These are phyloP conservation scores for Cystobasidium pallidum DNA, from an alignment of 1,284 basidiomycete species.

Conservation along the genomic window DNA sequence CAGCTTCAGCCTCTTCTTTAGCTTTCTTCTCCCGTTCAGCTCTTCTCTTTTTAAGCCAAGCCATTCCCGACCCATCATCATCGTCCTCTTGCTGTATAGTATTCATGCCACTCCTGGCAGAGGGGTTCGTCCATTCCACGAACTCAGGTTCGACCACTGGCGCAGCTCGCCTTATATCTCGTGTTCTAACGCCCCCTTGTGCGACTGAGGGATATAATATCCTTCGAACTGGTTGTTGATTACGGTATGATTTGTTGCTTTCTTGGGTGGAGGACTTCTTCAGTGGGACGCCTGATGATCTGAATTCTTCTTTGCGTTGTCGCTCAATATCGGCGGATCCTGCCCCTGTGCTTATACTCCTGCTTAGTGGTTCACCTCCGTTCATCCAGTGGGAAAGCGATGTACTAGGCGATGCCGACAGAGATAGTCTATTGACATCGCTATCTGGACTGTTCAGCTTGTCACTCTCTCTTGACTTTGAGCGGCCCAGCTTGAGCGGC, in stretches of 20 bases:
- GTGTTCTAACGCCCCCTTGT: conserved; percentile 25
- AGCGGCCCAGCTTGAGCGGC: conserved; percentile 39
- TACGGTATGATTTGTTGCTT: background rate
- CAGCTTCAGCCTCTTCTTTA: conserved; percentile 38
- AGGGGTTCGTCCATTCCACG: conserved; percentile 39
- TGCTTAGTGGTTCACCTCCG: conserved; percentile 30
- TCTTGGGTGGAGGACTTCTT: conserved; percentile 29
- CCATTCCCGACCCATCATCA: conserved; percentile 52
- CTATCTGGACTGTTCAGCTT: conserved; percentile 25
- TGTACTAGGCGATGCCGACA: background rate
- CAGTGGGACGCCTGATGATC: conserved; percentile 28
- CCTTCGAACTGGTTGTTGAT: conserved; percentile 1
- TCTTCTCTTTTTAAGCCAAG: conserved; percentile 50
- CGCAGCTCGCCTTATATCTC: background rate
- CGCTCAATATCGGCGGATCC: conserved; percentile 11
- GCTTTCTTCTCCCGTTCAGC: conserved; percentile 46
- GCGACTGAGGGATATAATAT: conserved; percentile 37
- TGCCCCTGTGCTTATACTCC: conserved; percentile 36
- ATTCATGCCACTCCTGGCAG: conserved; percentile 5
- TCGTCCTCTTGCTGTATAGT: conserved; percentile 44
- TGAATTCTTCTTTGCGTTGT: conserved; percentile 20
- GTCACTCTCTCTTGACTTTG: conserved; percentile 22
- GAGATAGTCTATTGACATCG: conserved; percentile 11
- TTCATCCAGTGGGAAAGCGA: conserved; percentile 17
- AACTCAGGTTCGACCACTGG: conserved; percentile 31